Percentiles rank a stretch among this genome's conserved stretches.
These are phyloP conservation scores for Lipomyces orientalis DNA, from an alignment of 805 yeast genomes.

Conservation along the genomic window DNA sequence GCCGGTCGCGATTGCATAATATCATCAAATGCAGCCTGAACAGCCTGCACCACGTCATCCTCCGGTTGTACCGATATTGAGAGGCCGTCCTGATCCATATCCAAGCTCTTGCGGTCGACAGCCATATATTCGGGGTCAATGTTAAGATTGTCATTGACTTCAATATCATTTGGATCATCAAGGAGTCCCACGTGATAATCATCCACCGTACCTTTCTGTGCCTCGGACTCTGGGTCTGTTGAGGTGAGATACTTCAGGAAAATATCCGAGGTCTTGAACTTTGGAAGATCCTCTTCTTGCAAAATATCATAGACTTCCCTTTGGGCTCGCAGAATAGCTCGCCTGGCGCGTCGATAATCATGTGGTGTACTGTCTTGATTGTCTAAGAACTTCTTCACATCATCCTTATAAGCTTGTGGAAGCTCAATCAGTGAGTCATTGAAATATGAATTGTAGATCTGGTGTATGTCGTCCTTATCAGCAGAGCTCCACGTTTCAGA, in stretches of 20 bases:
- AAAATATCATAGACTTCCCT: conserved; percentile 56
- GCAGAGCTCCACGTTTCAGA: conserved; percentile 42
- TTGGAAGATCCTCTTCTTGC: conserved; percentile 59
- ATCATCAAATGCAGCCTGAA: conserved; percentile 69
- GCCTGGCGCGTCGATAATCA: conserved; percentile 60
- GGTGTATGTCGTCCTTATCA: conserved; percentile 59
- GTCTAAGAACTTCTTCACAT: conserved; percentile 50
- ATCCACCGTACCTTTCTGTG: conserved; percentile 38
- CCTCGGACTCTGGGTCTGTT: conserved; percentile 34
- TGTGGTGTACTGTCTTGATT: conserved; percentile 32
- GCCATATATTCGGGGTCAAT: conserved; percentile 41
- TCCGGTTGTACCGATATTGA: conserved; percentile 37
- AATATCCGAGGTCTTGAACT: conserved; percentile 63
- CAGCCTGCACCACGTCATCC: conserved; percentile 58
- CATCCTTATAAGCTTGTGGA: conserved; percentile 41
- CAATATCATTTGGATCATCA: conserved; percentile 42
- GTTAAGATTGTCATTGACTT: conserved; percentile 46
- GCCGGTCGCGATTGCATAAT: conserved; percentile 47
- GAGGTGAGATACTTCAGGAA: conserved; percentile 61
- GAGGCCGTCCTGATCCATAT: conserved; percentile 27
- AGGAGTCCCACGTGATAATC: conserved; percentile 43
- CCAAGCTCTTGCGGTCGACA: conserved; percentile 23
- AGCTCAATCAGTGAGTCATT: conserved; percentile 36
- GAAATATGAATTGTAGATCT: conserved; percentile 56
- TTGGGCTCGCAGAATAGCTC: conserved; percentile 65